phyloP scores from a whole-genome alignment of 2,329 filamentous ascomycete species.

The Claviceps humidiphila region DNA sequence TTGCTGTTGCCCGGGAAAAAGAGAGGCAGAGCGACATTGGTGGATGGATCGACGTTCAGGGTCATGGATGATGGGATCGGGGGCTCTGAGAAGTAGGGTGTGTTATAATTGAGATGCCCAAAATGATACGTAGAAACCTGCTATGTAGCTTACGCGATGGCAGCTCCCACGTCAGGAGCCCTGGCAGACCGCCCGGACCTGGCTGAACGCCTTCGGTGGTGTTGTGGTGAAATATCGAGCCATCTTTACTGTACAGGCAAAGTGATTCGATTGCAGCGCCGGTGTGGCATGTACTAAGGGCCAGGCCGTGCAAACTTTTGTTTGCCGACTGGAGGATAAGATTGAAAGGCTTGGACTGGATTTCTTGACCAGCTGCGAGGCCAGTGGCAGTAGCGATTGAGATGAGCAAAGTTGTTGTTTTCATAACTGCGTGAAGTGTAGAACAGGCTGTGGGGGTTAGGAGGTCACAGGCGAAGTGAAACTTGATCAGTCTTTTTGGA shows the following conservation, averaged over 20 bases:
- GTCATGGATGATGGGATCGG: constrained; percentile 7
- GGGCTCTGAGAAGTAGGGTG: background rate
- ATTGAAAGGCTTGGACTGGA: constrained; percentile 12
- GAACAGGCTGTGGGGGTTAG: background rate
- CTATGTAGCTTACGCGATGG: background rate
- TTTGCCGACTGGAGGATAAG: constrained; percentile 8
- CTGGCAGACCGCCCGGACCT: constrained; percentile 4
- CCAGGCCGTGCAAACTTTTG: constrained; percentile 8
- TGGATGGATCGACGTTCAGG: constrained; percentile 9
- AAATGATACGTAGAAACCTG: background rate
- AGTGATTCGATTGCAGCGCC: constrained; percentile 12
- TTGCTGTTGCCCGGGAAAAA: constrained; percentile 10
- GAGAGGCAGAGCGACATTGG: constrained; percentile 12
- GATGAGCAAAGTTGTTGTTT: constrained; percentile 2
- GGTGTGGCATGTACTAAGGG: constrained; percentile 9
- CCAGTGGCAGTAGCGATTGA: constrained; percentile 2
- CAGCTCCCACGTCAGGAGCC: constrained; percentile 7
- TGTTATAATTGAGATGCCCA: background rate
- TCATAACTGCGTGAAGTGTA: constrained; percentile 5
- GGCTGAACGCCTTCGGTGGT: constrained; percentile 7
- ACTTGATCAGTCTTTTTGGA: no score
- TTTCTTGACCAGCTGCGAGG: constrained; percentile 5
- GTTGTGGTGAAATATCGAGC: constrained; percentile 7
- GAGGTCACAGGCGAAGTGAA: no score
- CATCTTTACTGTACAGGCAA: constrained; percentile 2